Base-by-base conservation (phyloP, 106 monocot genomes). In the Apostasia shenzhenica region DNA sequence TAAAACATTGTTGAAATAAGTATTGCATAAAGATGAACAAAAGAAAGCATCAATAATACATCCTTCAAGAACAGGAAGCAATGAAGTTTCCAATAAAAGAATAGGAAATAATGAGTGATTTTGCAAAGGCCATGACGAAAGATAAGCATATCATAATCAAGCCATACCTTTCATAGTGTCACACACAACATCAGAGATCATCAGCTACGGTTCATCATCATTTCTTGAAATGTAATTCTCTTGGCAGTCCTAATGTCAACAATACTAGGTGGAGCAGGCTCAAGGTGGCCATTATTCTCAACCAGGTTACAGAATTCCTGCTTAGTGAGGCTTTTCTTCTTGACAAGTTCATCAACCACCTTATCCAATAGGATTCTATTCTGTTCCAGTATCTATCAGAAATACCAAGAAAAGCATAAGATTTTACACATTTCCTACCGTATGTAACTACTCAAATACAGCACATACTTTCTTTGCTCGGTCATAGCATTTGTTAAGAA, bases 241-340 rank as follows among this genome's bases (percentile, higher is more conserved):
- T 83, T 88, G 56, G 81, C 72, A 55, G 64, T 81, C 67, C 88
- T 85, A 55, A 92, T 85, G 64, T 83, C 88, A 60, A 88, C 49
- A 60, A 92, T 86, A 70, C 54, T 83, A 3, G 71, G 83, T 4
- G 81, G 79, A 50, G 72, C 48, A 54, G 77, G 81, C 48, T 85
- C 88, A 72, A 92, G 79, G 58, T 79, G 58, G 4, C 92, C 88
- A 66, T 92, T 45, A 58, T 85, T 78, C 42, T 83, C 81, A 10
- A 92, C 92, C 45, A 92, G 69, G 11, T 57, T 45, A 67, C 66
- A 81, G 59, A 92, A 92, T n/a, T 92, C 92, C 59, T 79, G 53
- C 77, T 92, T 92, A 6, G 81, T 76, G n/a, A 92, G 75, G 63
- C 83, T 92, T 77, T 85, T 92, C 85, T 92, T 92, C 54, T 77